Conservation (phyloP, 176 grass and related monocot species). For the Dactylis glomerata region DNA sequence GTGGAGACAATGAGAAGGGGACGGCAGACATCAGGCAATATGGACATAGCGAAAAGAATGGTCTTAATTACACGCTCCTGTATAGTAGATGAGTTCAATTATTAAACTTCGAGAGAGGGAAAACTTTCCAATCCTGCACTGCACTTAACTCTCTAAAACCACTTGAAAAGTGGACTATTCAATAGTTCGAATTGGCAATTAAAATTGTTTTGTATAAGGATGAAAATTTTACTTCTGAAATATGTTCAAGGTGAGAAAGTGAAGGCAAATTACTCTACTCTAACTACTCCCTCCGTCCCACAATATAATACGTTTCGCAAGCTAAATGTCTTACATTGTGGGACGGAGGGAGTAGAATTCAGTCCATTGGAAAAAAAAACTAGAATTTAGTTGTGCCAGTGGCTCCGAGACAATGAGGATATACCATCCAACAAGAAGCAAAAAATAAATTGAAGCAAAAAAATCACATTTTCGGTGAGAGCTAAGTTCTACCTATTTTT, state of each 20-base stretch:
- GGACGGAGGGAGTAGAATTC: not conserved
- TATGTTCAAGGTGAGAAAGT: not conserved
- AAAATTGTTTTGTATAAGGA: not conserved
- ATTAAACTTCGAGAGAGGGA: not conserved
- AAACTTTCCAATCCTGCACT: not conserved
- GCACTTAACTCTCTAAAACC: not conserved
- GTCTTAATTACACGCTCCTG: slow-evolving; percentile 90
- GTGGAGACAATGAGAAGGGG: slow-evolving; percentile 78
- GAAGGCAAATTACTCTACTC: not conserved
- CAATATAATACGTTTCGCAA: no score
- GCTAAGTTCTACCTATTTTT: not conserved
- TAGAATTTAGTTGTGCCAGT: slow-evolving; percentile 1
- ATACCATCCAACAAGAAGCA: not conserved
- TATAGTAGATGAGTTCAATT: slow-evolving; percentile 3
- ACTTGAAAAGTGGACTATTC: not conserved
- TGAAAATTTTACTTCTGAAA: not conserved
- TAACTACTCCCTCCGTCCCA: not conserved
- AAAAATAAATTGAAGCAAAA: slow-evolving; percentile 16
- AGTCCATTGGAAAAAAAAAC: not conserved
- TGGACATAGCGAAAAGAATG: slow-evolving; percentile 62
- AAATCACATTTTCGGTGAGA: not conserved
- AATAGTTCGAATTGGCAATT: not conserved
- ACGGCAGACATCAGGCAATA: slow-evolving; percentile 47
- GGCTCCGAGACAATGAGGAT: not conserved
- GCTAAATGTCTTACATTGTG: no score